These are phyloP conservation scores for Thelonectria blattea DNA, from an alignment of 2,329 filamentous ascomycete genomes.

Conservation along the genomic window DNA sequence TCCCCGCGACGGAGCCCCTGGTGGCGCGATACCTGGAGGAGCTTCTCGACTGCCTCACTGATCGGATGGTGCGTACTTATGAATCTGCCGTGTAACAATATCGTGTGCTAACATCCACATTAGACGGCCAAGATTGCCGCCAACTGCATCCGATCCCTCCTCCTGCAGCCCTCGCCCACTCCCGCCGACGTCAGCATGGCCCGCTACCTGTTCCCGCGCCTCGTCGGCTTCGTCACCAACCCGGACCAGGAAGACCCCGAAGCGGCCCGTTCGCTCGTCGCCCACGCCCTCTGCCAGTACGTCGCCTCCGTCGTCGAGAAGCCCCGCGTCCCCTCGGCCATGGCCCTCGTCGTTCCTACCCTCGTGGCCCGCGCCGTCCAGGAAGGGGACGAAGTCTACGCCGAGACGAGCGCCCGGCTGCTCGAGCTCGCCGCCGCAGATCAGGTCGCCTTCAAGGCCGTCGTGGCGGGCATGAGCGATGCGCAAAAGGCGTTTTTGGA, in stretches of 20 bases:
- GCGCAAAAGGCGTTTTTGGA: conserved; percentile 81
- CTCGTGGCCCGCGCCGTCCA: conserved; percentile 72
- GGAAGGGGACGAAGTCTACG: conserved; percentile 59
- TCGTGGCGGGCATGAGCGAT: conserved; percentile 74
- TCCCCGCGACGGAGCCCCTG: conserved; percentile 77
- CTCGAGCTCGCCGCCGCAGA: conserved; percentile 82
- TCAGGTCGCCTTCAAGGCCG: conserved; percentile 72
- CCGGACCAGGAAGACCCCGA: conserved; percentile 80
- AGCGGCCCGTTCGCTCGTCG: conserved; percentile 71
- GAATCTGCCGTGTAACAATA: background rate
- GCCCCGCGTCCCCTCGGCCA: conserved; percentile 62
- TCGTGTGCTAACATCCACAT: conserved; percentile 27
- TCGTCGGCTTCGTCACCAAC: conserved; percentile 76
- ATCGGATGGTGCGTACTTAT: conserved; percentile 69
- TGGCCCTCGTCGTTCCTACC: conserved; percentile 78
- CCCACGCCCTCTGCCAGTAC: conserved; percentile 78
- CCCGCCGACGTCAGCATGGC: conserved; percentile 75
- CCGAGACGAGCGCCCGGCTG: conserved; percentile 76
- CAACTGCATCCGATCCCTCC: conserved; percentile 84
- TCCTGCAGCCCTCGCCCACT: conserved; percentile 69
- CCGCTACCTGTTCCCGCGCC: conserved; percentile 74
- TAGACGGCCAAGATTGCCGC: conserved; percentile 87
- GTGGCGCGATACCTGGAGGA: conserved; percentile 79
- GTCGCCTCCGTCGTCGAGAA: conserved; percentile 57
- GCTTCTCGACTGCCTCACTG: conserved; percentile 81